A percentile compares a stretch with the other conserved stretches of the same genome.
Conservation (phyloP, 1,284 basidiomycete genomes). For the Moniliella sp. region DNA sequence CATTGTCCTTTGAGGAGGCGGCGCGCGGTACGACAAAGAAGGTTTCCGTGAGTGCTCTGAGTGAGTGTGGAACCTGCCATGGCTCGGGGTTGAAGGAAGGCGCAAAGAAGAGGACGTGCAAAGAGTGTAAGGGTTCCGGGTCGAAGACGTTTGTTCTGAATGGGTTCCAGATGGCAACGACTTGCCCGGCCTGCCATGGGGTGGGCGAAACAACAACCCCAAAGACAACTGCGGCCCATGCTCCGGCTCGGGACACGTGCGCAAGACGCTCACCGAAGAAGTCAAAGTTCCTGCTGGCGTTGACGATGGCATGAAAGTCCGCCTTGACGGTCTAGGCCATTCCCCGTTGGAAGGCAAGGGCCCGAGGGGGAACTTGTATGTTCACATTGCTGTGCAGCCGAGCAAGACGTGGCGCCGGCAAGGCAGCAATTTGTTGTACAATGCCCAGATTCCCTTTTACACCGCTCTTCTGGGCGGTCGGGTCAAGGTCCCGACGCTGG, state of each 20-base stretch:
- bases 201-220: constrained; percentile 58
- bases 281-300: constrained; percentile 62
- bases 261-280: constrained; percentile 53
- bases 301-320: constrained; percentile 86
- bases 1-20: constrained; percentile 62
- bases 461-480: constrained; percentile 73
- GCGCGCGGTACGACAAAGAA: constrained; percentile 67
- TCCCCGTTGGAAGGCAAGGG: constrained; percentile 49
- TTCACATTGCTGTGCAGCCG: constrained; percentile 62
- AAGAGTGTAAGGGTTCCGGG: constrained; percentile 64
- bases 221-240: constrained; percentile 60
- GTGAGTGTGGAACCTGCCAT: constrained; percentile 61
- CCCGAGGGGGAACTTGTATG: constrained; percentile 56
- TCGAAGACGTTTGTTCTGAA: constrained; percentile 66
- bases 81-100: constrained; percentile 71
- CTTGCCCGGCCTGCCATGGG: constrained; percentile 67
- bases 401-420: constrained; percentile 74
- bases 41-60: constrained; percentile 53
- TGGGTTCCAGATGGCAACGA: constrained; percentile 92
- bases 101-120: constrained; percentile 59
- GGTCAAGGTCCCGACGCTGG: constrained; percentile 81
- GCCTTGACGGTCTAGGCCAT: constrained; percentile 64
- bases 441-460: constrained; percentile 75
- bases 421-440: constrained; percentile 73
- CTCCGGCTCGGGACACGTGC: constrained; percentile 67